Evolutionary conservation across 163 green algal species (phyloP).

Genomic region (Prototheca wickerhamii): DNA sequence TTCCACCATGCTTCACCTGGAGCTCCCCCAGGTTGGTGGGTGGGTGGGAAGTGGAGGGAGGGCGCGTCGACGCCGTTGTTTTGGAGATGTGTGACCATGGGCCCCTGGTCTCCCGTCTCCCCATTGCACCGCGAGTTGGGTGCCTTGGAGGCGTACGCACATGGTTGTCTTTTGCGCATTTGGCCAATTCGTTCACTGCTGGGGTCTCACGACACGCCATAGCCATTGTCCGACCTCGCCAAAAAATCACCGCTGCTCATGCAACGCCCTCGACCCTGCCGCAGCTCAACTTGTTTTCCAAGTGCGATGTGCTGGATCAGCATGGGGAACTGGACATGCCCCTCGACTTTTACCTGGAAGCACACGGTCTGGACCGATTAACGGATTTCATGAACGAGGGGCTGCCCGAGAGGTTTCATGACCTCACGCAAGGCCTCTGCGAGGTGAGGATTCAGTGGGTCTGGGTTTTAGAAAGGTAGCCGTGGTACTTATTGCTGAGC

Average conservation of each 20-base stretch:
- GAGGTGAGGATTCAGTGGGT: constrained; percentile 19
- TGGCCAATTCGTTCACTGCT: too few relatives aligned
- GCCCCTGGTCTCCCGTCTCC: not conserved
- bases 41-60: not conserved
- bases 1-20: constrained; percentile 89
- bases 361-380: constrained; percentile 71
- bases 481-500: not conserved
- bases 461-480: not conserved
- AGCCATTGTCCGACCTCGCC: too few relatives aligned
- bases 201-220: too few relatives aligned
- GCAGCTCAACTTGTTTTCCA: constrained; percentile 89
- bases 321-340: constrained; percentile 82
- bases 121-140: not conserved
- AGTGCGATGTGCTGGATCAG: constrained; percentile 80
- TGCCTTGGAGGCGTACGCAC: constrained; percentile 6
- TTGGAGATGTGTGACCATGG: not conserved
- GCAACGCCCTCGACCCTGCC: too few relatives aligned
- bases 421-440: constrained; percentile 24
- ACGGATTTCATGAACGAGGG: constrained; percentile 42
- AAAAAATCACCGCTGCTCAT: too few relatives aligned
- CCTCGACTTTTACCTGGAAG: constrained; percentile 82
- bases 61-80: not conserved
- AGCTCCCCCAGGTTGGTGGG: constrained; percentile 69
- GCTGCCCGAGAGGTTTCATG: constrained; percentile 7
- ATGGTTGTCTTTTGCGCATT: too few relatives aligned